Evolutionary conservation across 176 grass and related monocot species (phyloP).

Genomic region (Coix lacrymajobi): DNA sequence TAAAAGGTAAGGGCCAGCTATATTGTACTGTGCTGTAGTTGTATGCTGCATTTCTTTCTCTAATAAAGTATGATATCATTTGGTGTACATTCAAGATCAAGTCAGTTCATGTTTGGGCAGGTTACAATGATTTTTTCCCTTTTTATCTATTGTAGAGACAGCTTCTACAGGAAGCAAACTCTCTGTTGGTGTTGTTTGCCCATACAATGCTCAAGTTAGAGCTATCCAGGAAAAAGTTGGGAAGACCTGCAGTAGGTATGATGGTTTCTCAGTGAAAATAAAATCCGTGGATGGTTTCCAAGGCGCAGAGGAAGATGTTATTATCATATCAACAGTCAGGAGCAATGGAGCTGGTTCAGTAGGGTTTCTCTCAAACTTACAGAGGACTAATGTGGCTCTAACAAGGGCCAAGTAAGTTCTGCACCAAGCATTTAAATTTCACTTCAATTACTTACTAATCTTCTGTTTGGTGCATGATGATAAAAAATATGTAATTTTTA

Average conservation of each 20-base stretch:
- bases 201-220: conserved; percentile 54
- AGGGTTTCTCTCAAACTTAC: conserved; percentile 46
- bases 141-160: conserved; percentile 22
- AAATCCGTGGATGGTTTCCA: conserved; percentile 66
- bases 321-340: conserved; percentile 65
- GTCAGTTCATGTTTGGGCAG: neutral
- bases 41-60: neutral
- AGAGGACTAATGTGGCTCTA: conserved; percentile 62
- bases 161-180: conserved; percentile 22
- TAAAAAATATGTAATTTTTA: neutral
- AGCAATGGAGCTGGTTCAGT: conserved; percentile 45
- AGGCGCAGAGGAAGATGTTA: conserved; percentile 56
- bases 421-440: neutral
- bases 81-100: neutral
- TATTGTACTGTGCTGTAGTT: neutral
- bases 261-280: conserved; percentile 38
- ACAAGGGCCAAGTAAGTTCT: conserved; percentile 50
- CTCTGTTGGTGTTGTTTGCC: conserved; percentile 56
- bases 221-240: conserved; percentile 39
- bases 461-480: neutral
- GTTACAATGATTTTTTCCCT: neutral
- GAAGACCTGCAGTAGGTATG: conserved; percentile 20
- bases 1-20: conserved; percentile 1
- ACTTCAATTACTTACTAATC: neutral
- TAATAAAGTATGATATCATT: neutral